Evolutionary conservation across 2,329 filamentous ascomycete genomes (phyloP).

Genomic region (Dactylellina sp.): DNA sequence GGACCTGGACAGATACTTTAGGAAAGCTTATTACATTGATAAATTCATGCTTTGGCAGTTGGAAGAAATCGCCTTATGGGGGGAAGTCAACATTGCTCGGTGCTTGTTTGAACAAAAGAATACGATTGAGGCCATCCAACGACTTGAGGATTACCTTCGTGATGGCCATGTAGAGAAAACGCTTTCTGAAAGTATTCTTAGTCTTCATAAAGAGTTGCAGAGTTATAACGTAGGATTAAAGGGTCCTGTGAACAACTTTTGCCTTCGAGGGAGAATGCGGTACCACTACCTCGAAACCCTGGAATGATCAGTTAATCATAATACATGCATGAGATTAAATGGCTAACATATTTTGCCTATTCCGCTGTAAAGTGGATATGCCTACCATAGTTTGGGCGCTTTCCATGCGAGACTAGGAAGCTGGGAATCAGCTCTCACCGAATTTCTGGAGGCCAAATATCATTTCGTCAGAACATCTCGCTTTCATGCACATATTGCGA

Average conservation of each 20-base stretch:
- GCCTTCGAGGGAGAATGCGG: too few species aligned
- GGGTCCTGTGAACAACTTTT: too few species aligned
- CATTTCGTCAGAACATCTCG: neutral
- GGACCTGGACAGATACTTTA: too few species aligned
- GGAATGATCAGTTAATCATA: too few species aligned
- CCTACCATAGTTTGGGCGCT: neutral
- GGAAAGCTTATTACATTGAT: too few species aligned
- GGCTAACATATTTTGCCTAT: neutral
- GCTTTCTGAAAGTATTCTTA: too few species aligned
- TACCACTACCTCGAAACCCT: too few species aligned
- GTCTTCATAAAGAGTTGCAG: too few species aligned
- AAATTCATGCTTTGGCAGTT: neutral
- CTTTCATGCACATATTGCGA: neutral
- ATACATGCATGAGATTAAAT: neutral
- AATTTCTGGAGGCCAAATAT: neutral
- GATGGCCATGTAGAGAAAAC: too few species aligned
- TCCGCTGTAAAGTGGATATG: neutral
- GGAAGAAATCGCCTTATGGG: neutral
- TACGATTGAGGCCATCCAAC: too few species aligned
- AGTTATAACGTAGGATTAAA: too few species aligned
- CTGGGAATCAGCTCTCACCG: neutral
- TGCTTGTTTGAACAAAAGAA: neutral
- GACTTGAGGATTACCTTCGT: neutral
- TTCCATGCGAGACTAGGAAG: neutral
- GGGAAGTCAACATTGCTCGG: slow-evolving; percentile 1